Evolutionary conservation across 2,329 filamentous ascomycete genomes (phyloP).

Genomic region (Epichloe festucae): DNA sequence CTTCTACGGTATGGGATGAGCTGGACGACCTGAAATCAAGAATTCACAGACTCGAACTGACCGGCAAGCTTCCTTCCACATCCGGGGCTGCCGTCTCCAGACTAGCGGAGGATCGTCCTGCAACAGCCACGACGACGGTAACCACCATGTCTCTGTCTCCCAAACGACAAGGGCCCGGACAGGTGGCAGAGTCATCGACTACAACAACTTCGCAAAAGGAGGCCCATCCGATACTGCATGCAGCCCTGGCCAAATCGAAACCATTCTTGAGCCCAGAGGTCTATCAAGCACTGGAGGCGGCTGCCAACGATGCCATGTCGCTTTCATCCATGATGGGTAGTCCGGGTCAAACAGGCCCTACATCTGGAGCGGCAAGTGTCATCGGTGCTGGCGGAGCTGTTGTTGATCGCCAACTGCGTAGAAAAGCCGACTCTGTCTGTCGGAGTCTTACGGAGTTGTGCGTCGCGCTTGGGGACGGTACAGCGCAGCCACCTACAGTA

Average conservation of each 20-base stretch:
- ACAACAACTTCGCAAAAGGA: slow-evolving; percentile 36
- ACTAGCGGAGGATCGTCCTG: slow-evolving; percentile 66
- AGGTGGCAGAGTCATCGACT: slow-evolving; percentile 23
- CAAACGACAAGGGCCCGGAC: slow-evolving; percentile 39
- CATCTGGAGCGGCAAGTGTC: slow-evolving; percentile 52
- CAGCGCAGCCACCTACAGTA: slow-evolving; percentile 6
- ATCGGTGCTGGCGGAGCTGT: slow-evolving; percentile 40
- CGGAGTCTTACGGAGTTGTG: slow-evolving; percentile 87
- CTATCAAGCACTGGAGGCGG: slow-evolving; percentile 66
- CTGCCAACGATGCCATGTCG: slow-evolving; percentile 67
- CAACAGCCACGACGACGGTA: slow-evolving; percentile 79
- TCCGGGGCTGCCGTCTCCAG: slow-evolving; percentile 69
- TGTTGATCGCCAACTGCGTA: slow-evolving; percentile 72
- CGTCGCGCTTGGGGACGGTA: slow-evolving; percentile 56
- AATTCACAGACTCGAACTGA: slow-evolving; percentile 79
- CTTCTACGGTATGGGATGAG: slow-evolving; percentile 95
- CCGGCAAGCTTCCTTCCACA: slow-evolving; percentile 72
- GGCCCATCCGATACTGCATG: slow-evolving; percentile 64
- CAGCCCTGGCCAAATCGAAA: slow-evolving; percentile 70
- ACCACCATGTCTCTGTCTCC: slow-evolving; percentile 88
- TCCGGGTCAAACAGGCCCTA: slow-evolving; percentile 53
- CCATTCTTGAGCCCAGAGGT: slow-evolving; percentile 55
- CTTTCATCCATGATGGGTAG: slow-evolving; percentile 68
- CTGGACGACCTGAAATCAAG: slow-evolving; percentile 89
- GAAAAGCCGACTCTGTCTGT: slow-evolving; percentile 88